Evolutionary conservation across 2,329 filamentous ascomycete species (phyloP).

Genomic region (Dactylellina parvicollis): DNA sequence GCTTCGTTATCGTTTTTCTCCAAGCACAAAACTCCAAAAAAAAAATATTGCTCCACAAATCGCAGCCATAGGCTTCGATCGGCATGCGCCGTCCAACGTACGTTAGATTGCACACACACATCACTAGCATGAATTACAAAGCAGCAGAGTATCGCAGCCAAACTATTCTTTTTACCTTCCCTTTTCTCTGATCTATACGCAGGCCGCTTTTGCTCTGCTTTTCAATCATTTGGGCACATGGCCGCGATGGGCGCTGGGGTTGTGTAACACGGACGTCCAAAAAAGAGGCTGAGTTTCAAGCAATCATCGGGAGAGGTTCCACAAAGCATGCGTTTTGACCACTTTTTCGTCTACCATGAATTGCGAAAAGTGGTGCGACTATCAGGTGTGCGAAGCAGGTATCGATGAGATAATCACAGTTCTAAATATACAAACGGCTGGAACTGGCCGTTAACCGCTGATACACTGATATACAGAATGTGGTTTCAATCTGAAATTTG

Average conservation of each 20-base stretch:
- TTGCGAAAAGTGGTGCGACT: neutral
- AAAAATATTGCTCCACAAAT: neutral
- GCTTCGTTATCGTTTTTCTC: neutral
- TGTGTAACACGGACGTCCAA: constrained; percentile 32
- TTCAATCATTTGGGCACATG: neutral
- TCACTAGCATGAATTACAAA: too few species aligned
- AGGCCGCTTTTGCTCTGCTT: constrained; percentile 15
- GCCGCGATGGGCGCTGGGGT: constrained; percentile 3
- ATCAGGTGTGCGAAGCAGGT: neutral
- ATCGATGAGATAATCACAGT: neutral
- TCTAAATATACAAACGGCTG: too few species aligned
- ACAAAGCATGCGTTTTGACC: constrained; percentile 39
- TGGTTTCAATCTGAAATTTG: too few species aligned
- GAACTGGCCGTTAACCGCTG: too few species aligned
- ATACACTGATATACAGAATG: too few species aligned
- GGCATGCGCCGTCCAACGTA: too few species aligned
- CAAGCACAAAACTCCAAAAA: neutral
- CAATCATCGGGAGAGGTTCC: constrained; percentile 8
- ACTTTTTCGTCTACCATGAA: neutral
- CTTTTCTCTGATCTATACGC: too few species aligned
- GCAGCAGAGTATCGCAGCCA: too few species aligned
- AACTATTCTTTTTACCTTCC: neutral
- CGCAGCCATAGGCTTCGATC: too few species aligned
- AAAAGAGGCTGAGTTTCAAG: constrained; percentile 13
- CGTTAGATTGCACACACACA: too few species aligned